phyloP scores from a whole-genome alignment of 805 yeast genomes.

The Cyberlindnera suaveolens region DNA sequence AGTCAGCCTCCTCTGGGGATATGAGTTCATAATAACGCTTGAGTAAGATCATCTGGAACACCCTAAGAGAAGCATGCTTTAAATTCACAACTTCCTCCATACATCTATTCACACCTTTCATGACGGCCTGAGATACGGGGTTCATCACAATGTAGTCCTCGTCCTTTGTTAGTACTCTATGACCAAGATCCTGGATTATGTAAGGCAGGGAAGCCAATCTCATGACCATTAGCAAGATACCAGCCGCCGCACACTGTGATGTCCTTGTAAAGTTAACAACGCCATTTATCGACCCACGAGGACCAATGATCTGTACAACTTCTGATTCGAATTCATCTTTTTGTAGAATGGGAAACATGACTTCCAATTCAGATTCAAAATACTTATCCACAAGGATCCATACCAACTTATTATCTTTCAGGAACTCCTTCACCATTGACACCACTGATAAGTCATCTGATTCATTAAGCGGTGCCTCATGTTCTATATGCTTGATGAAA shows the following conservation, averaged over 20 bases:
- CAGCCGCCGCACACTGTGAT: constrained; percentile 15
- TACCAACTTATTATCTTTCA: constrained; percentile 15
- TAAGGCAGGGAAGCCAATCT: constrained; percentile 18
- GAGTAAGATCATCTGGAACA: constrained; percentile 18
- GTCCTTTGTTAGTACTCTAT: constrained; percentile 1
- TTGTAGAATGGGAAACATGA: constrained; percentile 17
- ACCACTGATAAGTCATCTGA: constrained; percentile 1
- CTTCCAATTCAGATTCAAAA: constrained; percentile 18
- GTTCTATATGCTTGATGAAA: not conserved
- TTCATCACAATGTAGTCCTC: constrained; percentile 17
- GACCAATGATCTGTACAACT: constrained; percentile 14
- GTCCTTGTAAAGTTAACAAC: constrained; percentile 14
- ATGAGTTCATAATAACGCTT: constrained; percentile 11
- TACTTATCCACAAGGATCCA: constrained; percentile 22
- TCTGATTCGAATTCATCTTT: constrained; percentile 11
- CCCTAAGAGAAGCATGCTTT: constrained; percentile 8
- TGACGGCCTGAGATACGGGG: constrained; percentile 8
- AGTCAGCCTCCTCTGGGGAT: constrained; percentile 23
- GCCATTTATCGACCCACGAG: constrained; percentile 1
- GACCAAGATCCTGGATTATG: constrained; percentile 14
- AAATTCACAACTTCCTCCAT: constrained; percentile 12
- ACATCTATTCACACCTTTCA: constrained; percentile 11
- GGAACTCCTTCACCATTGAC: not conserved
- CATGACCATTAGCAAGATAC: constrained; percentile 18
- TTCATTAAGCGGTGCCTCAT: not conserved